Conservation (phyloP, 352 stramenopile genomes). For the Phytophthora hibernalis region DNA sequence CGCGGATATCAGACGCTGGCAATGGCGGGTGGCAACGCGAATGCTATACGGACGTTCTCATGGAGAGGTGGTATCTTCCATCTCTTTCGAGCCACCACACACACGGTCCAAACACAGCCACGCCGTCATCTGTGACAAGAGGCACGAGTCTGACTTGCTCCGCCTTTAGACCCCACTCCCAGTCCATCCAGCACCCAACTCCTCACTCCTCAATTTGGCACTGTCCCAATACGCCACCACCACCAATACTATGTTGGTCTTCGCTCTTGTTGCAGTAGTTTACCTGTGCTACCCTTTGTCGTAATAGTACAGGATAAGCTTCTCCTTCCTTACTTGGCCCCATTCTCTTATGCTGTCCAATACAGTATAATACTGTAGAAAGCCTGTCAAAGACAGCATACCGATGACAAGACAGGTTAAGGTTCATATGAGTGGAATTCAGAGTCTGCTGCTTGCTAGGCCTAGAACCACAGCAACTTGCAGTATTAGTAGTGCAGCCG, state of each 20-base stretch:
- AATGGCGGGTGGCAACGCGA: constrained; percentile 16
- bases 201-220: constrained; percentile 39
- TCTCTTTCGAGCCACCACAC: constrained; percentile 22
- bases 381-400: constrained; percentile 18
- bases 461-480: constrained; percentile 8
- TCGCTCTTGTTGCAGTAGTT: no score
- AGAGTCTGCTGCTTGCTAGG: constrained; percentile 7
- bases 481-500: constrained; percentile 1
- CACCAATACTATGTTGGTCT: no score
- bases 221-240: no score
- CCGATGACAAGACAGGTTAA: no score
- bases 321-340: no score
- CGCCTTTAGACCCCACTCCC: constrained; percentile 18
- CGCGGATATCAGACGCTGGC: constrained; percentile 24
- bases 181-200: not conserved
- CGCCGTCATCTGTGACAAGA: constrained; percentile 33
- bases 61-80: not conserved
- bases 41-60: not conserved
- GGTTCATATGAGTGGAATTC: constrained; percentile 47
- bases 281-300: no score
- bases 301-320: no score
- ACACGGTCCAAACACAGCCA: no score
- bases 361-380: not conserved
- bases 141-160: constrained; percentile 36
- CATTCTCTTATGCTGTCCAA: no score